A percentile compares a stretch with the other conserved stretches of the same genome.
phyloP scores from a whole-genome alignment of 2,329 filamentous ascomycete genomes.

The Hymenotorrendiella dingleyae region DNA sequence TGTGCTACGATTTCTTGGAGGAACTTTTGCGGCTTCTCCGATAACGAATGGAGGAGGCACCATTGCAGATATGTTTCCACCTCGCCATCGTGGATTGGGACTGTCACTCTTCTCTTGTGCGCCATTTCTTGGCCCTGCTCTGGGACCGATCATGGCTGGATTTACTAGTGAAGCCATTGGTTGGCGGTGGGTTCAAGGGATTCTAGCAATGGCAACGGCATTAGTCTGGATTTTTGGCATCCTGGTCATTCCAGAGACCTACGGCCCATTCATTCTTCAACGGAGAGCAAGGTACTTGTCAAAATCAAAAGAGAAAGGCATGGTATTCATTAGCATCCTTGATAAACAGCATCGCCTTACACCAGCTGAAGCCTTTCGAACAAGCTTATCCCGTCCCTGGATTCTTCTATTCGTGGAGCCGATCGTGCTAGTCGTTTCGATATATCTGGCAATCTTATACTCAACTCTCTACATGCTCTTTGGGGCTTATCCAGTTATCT shows the following conservation, averaged over 20 bases:
- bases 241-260: conserved; percentile 53
- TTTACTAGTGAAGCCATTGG: conserved; percentile 43
- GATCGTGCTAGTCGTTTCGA: conserved; percentile 68
- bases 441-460: conserved; percentile 75
- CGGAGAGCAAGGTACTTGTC: conserved; percentile 45
- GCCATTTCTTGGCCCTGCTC: conserved; percentile 32
- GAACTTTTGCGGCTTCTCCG: conserved; percentile 47
- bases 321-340: conserved; percentile 47
- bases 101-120: conserved; percentile 47
- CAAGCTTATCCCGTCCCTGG: conserved; percentile 71
- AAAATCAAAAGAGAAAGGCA: conserved; percentile 47
- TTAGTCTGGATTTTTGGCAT: conserved; percentile 50
- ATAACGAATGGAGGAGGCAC: conserved; percentile 56
- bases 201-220: conserved; percentile 58
- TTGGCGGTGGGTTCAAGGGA: conserved; percentile 64
- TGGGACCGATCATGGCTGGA: conserved; percentile 42
- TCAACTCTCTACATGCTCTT: conserved; percentile 52
- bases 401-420: conserved; percentile 60
- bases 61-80: conserved; percentile 57
- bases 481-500: conserved; percentile 59
- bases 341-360: conserved; percentile 39
- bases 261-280: conserved; percentile 51
- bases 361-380: conserved; percentile 42
- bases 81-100: conserved; percentile 49
- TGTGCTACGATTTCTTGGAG: conserved; percentile 54